These are phyloP conservation scores for Microbotryum scabiosae DNA, from an alignment of 1,284 basidiomycete species.

Conservation along the genomic window DNA sequence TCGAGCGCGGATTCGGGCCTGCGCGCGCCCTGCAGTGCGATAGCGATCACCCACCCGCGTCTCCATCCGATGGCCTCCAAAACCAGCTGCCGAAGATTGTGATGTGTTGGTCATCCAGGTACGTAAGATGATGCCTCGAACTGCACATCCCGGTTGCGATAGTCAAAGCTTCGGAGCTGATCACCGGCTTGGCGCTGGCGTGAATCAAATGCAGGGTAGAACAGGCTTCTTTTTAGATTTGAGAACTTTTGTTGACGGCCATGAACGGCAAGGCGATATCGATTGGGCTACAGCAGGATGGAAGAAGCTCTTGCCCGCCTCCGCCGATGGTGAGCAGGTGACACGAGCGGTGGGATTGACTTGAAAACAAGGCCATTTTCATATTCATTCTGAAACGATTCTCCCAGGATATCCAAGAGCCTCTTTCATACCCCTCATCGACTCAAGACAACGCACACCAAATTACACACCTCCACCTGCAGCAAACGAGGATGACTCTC, in stretches of 20 bases:
- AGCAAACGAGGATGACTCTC: no score
- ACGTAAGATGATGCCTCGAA: neutral
- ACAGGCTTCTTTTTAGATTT: constrained; percentile 15
- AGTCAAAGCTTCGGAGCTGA: no score
- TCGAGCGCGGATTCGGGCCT: no score
- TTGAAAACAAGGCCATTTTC: neutral
- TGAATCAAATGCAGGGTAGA: neutral
- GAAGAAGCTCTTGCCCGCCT: constrained; percentile 1
- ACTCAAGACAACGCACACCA: neutral
- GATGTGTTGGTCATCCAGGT: neutral
- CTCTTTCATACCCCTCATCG: constrained; percentile 4
- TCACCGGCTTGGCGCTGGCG: no score
- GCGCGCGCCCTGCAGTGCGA: no score
- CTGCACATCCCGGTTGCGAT: no score
- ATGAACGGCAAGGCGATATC: neutral
- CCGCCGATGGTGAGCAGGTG: neutral
- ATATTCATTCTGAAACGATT: neutral
- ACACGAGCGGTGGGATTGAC: no score
- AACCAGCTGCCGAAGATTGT: neutral
- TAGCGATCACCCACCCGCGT: neutral
- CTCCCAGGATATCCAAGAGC: constrained; percentile 5
- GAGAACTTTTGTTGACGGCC: constrained; percentile 1
- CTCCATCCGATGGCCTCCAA: constrained; percentile 2
- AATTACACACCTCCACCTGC: no score
- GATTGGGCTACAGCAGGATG: constrained; percentile 13